Conservation (phyloP, 345 rosid genomes). For the Mallotus nudiflorus region DNA sequence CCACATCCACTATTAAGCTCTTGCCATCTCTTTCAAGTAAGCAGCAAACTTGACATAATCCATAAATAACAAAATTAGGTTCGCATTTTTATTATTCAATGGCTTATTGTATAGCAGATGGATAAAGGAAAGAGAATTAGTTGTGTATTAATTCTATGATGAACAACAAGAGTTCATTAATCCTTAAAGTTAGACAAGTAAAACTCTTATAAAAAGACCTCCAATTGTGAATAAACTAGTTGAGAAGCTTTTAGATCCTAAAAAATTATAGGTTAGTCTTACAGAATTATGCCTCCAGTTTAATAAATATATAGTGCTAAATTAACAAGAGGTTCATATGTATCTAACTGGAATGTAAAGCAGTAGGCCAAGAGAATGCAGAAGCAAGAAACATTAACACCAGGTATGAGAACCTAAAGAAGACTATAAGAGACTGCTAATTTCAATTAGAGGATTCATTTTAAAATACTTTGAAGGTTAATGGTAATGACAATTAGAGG, state of each 20-base stretch:
- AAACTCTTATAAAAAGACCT: slow-evolving; percentile 38
- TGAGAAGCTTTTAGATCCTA: slow-evolving; percentile 47
- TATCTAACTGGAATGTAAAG: slow-evolving; percentile 43
- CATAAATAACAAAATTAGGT: not conserved
- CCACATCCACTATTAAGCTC: slow-evolving; percentile 23
- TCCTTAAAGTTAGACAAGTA: slow-evolving; percentile 30
- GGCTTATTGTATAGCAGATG: slow-evolving; percentile 38
- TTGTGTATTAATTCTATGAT: slow-evolving; percentile 34
- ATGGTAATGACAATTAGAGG: too few relatives aligned
- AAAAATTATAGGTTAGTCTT: slow-evolving; percentile 28
- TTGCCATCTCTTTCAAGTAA: slow-evolving; percentile 41
- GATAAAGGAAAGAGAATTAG: slow-evolving; percentile 45
- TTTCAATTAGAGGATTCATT: too few relatives aligned
- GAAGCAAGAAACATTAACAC: slow-evolving; percentile 32
- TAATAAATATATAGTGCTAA: not conserved
- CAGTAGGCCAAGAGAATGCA: slow-evolving; percentile 37
- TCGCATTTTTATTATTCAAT: not conserved
- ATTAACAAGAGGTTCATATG: slow-evolving; percentile 10
- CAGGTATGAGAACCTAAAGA: slow-evolving; percentile 49
- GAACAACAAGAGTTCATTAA: slow-evolving; percentile 29
- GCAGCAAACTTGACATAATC: not conserved
- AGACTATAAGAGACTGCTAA: too few relatives aligned
- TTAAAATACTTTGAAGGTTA: too few relatives aligned
- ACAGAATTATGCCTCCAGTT: not conserved
- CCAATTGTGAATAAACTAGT: slow-evolving; percentile 27